Evolutionary conservation across 306 rosid species (phyloP).

Genomic region (Dryas octopetala): DNA sequence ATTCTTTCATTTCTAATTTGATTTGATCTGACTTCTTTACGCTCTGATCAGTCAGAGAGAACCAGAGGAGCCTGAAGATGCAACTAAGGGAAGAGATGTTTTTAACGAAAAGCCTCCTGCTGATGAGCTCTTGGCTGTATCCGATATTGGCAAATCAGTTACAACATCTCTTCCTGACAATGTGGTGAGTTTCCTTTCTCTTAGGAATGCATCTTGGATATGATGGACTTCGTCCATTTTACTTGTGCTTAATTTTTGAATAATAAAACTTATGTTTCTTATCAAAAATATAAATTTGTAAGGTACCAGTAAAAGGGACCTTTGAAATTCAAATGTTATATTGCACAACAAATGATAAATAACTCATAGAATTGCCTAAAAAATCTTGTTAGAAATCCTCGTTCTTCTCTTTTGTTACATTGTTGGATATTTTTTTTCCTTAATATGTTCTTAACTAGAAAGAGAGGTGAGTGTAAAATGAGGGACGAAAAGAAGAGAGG

Average conservation of each 20-base stretch:
- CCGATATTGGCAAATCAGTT: constrained; percentile 88
- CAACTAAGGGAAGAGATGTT: constrained; percentile 96
- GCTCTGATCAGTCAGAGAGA: constrained; percentile 72
- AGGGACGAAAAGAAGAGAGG: not conserved
- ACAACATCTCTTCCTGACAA: constrained; percentile 95
- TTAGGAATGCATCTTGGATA: not conserved
- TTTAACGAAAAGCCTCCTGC: constrained; percentile 97
- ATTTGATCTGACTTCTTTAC: constrained; percentile 26
- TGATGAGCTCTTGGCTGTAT: constrained; percentile 93
- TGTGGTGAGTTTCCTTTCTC: constrained; percentile 64
- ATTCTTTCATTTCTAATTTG: constrained; percentile 14
- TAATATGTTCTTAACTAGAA: not conserved
- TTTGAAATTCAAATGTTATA: not conserved
- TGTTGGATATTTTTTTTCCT: not conserved
- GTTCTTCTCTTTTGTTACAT: not conserved
- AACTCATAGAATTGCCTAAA: not conserved
- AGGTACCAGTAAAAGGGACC: not conserved
- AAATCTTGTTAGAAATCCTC: not conserved
- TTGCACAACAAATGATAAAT: not conserved
- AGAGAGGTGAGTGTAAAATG: not conserved
- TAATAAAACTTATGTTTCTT: not conserved
- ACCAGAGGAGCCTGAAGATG: constrained; percentile 99
- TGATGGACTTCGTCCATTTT: not conserved
- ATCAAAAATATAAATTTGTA: not conserved
- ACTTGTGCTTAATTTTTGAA: not conserved